Evolutionary conservation across 2,329 filamentous ascomycete genomes (phyloP).

Genomic region (Drechslerella coelobrocha): DNA sequence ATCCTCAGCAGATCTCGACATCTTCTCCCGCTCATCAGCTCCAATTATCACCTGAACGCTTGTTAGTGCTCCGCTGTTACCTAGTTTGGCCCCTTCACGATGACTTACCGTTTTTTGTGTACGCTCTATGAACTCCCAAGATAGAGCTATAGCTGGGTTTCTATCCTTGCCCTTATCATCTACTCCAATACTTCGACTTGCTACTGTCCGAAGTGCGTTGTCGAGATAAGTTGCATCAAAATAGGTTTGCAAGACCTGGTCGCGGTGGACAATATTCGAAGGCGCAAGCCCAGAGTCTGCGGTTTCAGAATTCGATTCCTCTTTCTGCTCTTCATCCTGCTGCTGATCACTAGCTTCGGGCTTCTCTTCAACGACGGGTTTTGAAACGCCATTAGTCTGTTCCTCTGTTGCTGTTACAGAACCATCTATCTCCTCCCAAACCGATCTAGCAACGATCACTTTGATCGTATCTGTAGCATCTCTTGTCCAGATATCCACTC

Average conservation of each 20-base stretch:
- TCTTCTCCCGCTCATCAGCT: slow-evolving; percentile 34
- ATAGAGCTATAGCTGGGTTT: slow-evolving; percentile 11
- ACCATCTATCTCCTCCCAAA: slow-evolving; percentile 36
- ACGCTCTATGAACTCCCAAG: slow-evolving; percentile 39
- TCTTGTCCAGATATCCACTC: slow-evolving; percentile 81
- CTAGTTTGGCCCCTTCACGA: neutral
- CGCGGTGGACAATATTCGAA: slow-evolving; percentile 11
- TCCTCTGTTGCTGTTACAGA: slow-evolving; percentile 31
- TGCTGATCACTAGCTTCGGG: neutral
- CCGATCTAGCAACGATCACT: slow-evolving; percentile 15
- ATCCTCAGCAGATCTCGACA: slow-evolving; percentile 48
- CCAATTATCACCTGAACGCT: slow-evolving; percentile 17
- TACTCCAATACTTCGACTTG: slow-evolving; percentile 1
- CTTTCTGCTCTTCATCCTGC: neutral
- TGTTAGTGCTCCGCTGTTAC: slow-evolving; percentile 3
- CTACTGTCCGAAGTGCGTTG: slow-evolving; percentile 27
- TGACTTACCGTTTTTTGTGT: slow-evolving; percentile 26
- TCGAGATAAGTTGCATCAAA: slow-evolving; percentile 47
- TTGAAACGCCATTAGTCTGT: slow-evolving; percentile 26
- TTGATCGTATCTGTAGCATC: slow-evolving; percentile 61
- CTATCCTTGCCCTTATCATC: slow-evolving; percentile 29
- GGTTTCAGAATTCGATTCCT: neutral
- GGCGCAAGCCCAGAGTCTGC: neutral
- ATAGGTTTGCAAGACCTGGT: slow-evolving; percentile 36
- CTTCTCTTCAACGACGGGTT: neutral